A percentile compares a stretch with the other conserved stretches of the same genome.
Conservation (phyloP, 768 basidiomycete genomes). For the Amanita phalloides region DNA sequence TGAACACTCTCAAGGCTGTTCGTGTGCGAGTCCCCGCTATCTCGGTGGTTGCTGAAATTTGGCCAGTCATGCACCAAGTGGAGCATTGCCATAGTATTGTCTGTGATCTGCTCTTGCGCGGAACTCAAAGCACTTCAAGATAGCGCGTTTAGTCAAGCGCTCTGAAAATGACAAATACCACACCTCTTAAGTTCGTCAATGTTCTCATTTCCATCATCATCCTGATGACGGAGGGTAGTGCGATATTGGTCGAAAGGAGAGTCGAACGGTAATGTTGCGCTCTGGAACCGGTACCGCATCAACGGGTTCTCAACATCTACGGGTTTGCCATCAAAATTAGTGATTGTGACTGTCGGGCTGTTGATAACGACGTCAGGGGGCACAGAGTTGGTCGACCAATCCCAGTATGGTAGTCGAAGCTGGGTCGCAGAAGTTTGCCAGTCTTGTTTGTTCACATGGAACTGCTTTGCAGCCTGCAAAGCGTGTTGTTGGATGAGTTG, state of each 20-base stretch:
- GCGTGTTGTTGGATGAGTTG: conserved; percentile 36
- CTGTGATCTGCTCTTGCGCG: conserved; percentile 16
- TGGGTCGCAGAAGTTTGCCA: conserved; percentile 23
- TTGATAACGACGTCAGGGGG: conserved; percentile 28
- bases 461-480: conserved; percentile 27
- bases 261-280: conserved; percentile 18
- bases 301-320: conserved; percentile 22
- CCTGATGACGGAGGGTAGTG: conserved; percentile 25
- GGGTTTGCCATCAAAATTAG: conserved; percentile 15
- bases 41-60: conserved; percentile 36
- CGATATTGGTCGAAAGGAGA: conserved; percentile 19
- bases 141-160: background rate
- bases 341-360: conserved; percentile 16
- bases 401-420: conserved; percentile 38
- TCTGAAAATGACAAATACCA: background rate
- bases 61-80: conserved; percentile 27
- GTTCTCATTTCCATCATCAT: conserved; percentile 19
- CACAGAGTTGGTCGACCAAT: conserved; percentile 31
- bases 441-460: conserved; percentile 18
- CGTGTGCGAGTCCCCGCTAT: conserved; percentile 24
- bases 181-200: conserved; percentile 19
- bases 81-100: conserved; percentile 27
- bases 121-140: conserved; percentile 12
- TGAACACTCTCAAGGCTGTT: conserved; percentile 44
- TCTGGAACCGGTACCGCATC: conserved; percentile 22